These are phyloP conservation scores for Reticulascus tulasneorum DNA, from an alignment of 2,329 filamentous ascomycete genomes.

Conservation along the genomic window DNA sequence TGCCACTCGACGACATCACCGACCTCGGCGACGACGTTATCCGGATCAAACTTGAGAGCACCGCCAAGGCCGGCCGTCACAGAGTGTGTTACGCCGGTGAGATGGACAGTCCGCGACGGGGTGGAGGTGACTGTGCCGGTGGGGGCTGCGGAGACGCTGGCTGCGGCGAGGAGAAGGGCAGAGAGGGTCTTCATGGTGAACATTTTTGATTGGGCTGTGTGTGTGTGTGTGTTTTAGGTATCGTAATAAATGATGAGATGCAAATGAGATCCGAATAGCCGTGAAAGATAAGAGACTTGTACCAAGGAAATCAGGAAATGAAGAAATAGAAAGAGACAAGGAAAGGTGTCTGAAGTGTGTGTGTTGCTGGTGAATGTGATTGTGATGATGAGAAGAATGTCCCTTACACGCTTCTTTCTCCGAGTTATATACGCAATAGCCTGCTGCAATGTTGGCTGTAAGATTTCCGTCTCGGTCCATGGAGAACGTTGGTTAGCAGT, in stretches of 20 bases:
- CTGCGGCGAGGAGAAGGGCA: constrained; percentile 20
- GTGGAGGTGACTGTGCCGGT: constrained; percentile 25
- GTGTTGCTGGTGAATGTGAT: neutral
- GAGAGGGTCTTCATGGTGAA: constrained; percentile 24
- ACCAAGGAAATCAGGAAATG: constrained; percentile 2
- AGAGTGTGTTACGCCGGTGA: constrained; percentile 39
- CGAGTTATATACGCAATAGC: neutral
- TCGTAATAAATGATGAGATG: neutral
- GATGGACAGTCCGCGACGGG: constrained; percentile 27
- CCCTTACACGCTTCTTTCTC: neutral
- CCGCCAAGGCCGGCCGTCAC: constrained; percentile 41
- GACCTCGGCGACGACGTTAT: constrained; percentile 41
- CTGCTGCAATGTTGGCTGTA: neutral
- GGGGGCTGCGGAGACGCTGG: constrained; percentile 24
- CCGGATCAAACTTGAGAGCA: constrained; percentile 45
- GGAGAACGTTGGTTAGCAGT: neutral
- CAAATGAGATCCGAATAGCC: neutral
- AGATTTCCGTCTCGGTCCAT: neutral
- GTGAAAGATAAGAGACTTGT: constrained; percentile 1
- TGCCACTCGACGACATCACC: constrained; percentile 53
- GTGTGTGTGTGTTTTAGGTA: neutral
- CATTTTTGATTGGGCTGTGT: constrained; percentile 21
- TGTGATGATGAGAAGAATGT: neutral
- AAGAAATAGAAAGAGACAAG: constrained; percentile 4
- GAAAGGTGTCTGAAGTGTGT: neutral